These are phyloP conservation scores for Protea cynaroides DNA, from an alignment of 164 flowering plant genomes.

Conservation along the genomic window DNA sequence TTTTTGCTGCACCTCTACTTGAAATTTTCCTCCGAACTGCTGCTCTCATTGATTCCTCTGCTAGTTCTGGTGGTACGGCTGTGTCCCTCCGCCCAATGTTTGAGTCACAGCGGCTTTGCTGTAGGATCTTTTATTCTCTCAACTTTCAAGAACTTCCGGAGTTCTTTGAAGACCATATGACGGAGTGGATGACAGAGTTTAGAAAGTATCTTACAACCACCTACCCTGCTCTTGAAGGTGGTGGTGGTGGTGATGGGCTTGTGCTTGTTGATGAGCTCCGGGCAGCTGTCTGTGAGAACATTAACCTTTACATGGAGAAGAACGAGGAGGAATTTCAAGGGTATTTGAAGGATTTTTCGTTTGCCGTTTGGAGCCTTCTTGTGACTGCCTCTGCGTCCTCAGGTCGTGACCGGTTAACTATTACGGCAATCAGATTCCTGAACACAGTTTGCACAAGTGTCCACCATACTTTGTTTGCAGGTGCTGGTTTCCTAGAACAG, in stretches of 20 bases:
- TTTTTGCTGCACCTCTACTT: conserved; percentile 63
- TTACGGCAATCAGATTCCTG: conserved; percentile 79
- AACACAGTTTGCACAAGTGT: conserved; percentile 79
- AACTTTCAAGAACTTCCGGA: conserved; percentile 91
- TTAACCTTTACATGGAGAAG: conserved; percentile 84
- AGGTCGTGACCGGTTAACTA: conserved; percentile 58
- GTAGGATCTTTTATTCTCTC: conserved; percentile 74
- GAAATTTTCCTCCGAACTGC: conserved; percentile 62
- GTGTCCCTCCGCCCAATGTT: conserved; percentile 37
- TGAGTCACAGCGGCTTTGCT: conserved; percentile 65
- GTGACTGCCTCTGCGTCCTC: conserved; percentile 47
- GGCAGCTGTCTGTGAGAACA: conserved; percentile 87
- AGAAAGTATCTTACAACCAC: conserved; percentile 47
- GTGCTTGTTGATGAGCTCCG: conserved; percentile 63
- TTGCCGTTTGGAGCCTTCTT: conserved; percentile 67
- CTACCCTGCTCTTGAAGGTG: conserved; percentile 53
- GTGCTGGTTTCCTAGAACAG: conserved; percentile 49
- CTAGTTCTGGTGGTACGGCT: conserved; percentile 29
- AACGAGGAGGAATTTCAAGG: conserved; percentile 81
- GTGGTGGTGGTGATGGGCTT: conserved; percentile 47
- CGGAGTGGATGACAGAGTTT: conserved; percentile 86
- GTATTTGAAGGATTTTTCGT: conserved; percentile 61
- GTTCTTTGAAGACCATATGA: conserved; percentile 90
- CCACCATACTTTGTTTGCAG: conserved; percentile 62
- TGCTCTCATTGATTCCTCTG: conserved; percentile 35